Evolutionary conservation across 495 filamentous ascomycete species (phyloP).

Genomic region (Lentithecium fluviatile): DNA sequence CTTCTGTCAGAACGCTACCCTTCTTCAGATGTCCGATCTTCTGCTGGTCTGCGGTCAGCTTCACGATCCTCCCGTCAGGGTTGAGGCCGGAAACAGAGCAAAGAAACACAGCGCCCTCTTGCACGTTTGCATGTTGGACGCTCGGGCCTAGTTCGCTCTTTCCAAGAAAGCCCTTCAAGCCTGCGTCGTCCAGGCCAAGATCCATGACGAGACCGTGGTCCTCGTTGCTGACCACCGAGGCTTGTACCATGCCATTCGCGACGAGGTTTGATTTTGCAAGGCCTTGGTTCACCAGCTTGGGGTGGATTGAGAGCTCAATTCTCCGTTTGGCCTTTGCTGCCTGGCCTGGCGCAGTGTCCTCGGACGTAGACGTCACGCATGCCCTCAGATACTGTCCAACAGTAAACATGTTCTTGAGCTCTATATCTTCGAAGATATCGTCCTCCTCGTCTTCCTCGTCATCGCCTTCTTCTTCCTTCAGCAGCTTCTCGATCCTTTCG

Average conservation of each 20-base stretch:
- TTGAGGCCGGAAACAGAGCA: conserved; percentile 77
- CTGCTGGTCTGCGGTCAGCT: conserved; percentile 74
- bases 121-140: conserved; percentile 58
- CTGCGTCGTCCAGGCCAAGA: conserved; percentile 66
- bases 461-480: conserved; percentile 56
- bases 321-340: conserved; percentile 66
- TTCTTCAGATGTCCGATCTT: conserved; percentile 68
- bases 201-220: conserved; percentile 96
- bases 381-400: conserved; percentile 88
- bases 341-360: conserved; percentile 52
- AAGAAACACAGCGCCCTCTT: conserved; percentile 79
- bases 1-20: conserved; percentile 64
- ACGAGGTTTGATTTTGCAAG: conserved; percentile 69
- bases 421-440: conserved; percentile 57
- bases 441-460: conserved; percentile 56
- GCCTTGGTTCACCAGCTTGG: conserved; percentile 70
- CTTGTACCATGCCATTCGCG: conserved; percentile 73
- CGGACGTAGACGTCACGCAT: conserved; percentile 69
- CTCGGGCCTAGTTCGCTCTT: conserved; percentile 71
- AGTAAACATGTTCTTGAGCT: conserved; percentile 69
- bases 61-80: conserved; percentile 75
- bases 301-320: conserved; percentile 81
- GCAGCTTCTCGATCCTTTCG: conserved; percentile 62
- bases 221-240: conserved; percentile 83
- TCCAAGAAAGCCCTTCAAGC: conserved; percentile 81